These are phyloP conservation scores for Fraxinus nigra DNA, from an alignment of 305 asterid genomes.

Conservation along the genomic window DNA sequence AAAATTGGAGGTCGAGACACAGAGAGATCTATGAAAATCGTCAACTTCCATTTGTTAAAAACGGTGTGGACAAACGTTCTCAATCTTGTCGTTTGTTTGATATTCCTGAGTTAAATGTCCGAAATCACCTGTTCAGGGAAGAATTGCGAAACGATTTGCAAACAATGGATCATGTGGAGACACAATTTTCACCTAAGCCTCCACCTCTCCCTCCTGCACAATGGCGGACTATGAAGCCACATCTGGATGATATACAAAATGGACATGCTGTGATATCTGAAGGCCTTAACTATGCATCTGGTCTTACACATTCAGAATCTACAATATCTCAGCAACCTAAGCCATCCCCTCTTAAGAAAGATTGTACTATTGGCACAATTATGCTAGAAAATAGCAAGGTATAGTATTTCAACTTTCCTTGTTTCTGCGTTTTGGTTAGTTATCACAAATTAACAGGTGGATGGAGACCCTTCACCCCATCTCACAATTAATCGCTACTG, in stretches of 20 bases:
- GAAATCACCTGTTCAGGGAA: constrained; percentile 37
- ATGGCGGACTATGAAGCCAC: constrained; percentile 45
- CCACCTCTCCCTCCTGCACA: constrained; percentile 71
- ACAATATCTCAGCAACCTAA: constrained; percentile 64
- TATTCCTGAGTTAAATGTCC: constrained; percentile 51
- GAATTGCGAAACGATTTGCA: constrained; percentile 31
- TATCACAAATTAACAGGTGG: neutral
- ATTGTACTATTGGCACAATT: constrained; percentile 37
- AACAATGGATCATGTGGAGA: constrained; percentile 28
- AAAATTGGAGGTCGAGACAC: constrained; percentile 33
- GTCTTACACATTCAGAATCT: constrained; percentile 37
- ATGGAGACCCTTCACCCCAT: neutral
- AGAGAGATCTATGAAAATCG: constrained; percentile 30
- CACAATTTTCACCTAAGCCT: constrained; percentile 25
- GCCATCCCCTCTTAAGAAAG: constrained; percentile 63
- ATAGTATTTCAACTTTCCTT: neutral
- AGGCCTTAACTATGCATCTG: constrained; percentile 37
- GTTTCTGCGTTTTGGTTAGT: neutral
- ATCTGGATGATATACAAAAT: constrained; percentile 33
- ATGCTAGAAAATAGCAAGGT: constrained; percentile 57
- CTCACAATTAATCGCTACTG: neutral
- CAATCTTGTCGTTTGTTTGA: constrained; percentile 50
- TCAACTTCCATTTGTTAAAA: constrained; percentile 38
- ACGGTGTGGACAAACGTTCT: constrained; percentile 36
- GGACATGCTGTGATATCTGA: constrained; percentile 27